Percentiles rank a stretch among this genome's conserved stretches.
Conservation (phyloP, 257 asterid genomes). For the Coffea eugenioides region DNA sequence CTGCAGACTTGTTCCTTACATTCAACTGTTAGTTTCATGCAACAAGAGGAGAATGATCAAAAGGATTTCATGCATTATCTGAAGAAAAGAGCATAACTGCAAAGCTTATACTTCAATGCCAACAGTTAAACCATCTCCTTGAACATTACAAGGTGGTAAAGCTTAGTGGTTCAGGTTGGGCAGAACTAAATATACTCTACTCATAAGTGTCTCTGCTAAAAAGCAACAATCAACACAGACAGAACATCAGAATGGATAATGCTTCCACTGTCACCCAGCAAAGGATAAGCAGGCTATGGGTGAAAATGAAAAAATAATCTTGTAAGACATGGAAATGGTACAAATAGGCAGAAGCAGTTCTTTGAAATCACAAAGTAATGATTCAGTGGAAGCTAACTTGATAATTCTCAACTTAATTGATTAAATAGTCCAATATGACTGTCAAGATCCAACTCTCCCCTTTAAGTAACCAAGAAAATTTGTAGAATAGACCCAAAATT, state of each 20-base stretch:
- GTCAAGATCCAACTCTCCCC: not conserved
- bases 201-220: not conserved
- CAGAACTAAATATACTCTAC: not conserved
- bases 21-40: slow-evolving; percentile 55
- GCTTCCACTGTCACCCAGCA: not conserved
- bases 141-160: not conserved
- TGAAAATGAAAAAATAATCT: not conserved
- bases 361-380: not conserved
- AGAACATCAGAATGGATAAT: not conserved
- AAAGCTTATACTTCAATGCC: not conserved
- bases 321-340: not conserved
- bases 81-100: not conserved
- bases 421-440: not conserved
- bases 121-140: not conserved
- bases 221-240: not conserved
- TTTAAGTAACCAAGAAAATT: not conserved
- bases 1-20: slow-evolving; percentile 93
- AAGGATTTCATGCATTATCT: slow-evolving; percentile 7
- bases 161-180: not conserved
- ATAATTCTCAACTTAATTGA: not conserved
- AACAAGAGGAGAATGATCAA: slow-evolving; percentile 26
- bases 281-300: not conserved
- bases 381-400: not conserved
- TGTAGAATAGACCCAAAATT: not conserved
- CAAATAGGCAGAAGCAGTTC: not conserved